These are phyloP conservation scores for Phyllosticta citribraziliensis DNA, from an alignment of 2,329 filamentous ascomycete species.

Conservation along the genomic window DNA sequence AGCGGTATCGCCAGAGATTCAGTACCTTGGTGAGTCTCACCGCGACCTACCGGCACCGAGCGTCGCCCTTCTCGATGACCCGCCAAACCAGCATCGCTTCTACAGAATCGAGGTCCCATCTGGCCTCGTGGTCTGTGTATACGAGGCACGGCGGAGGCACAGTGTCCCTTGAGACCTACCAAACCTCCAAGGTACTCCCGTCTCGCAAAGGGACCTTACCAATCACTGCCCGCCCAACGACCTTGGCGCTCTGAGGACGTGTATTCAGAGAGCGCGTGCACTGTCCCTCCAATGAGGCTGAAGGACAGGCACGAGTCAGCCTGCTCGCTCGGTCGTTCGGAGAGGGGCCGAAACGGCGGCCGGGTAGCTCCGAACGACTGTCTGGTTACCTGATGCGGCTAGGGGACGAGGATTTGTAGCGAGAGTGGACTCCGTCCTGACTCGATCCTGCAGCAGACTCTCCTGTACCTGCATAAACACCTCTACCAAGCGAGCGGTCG, in stretches of 20 bases:
- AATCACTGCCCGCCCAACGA: neutral
- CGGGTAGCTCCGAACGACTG: neutral
- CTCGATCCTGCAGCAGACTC: neutral
- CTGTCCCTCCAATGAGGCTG: neutral
- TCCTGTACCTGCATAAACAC: neutral
- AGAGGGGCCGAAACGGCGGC: neutral
- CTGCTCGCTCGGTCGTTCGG: neutral
- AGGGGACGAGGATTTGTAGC: neutral
- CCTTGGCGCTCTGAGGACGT: neutral
- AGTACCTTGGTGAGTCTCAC: neutral
- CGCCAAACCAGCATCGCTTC: neutral
- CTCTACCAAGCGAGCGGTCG: neutral
- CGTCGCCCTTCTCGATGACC: neutral
- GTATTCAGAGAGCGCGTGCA: neutral
- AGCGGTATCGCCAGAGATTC: neutral
- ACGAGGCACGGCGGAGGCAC: neutral
- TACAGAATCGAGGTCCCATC: neutral
- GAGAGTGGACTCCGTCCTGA: neutral
- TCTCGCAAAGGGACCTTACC: neutral
- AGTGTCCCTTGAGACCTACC: neutral
- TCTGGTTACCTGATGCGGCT: neutral
- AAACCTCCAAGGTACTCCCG: neutral
- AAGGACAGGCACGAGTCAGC: neutral
- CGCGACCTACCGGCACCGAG: neutral
- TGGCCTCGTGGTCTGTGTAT: neutral